Conservation (phyloP, 768 basidiomycete genomes). For the Harrya chromipes region DNA sequence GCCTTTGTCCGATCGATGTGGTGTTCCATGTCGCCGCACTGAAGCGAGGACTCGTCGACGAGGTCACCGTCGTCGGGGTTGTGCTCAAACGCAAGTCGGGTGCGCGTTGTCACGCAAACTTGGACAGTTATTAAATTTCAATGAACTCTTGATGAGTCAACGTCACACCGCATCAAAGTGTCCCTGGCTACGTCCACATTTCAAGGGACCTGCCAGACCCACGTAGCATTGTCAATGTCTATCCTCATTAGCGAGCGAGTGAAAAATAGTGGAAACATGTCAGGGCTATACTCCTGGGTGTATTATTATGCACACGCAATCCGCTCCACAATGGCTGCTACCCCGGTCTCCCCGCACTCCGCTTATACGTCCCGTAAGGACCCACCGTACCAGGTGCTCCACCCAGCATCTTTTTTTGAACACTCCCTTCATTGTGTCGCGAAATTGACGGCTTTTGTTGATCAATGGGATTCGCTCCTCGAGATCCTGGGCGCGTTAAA, state of each 20-base stretch:
- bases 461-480: slow-evolving; percentile 8
- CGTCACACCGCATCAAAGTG: too few relatives aligned
- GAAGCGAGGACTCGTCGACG: too few relatives aligned
- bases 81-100: too few relatives aligned
- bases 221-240: background rate
- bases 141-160: too few relatives aligned
- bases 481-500: background rate
- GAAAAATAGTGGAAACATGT: too few relatives aligned
- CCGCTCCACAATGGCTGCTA: slow-evolving; percentile 2
- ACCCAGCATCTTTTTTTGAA: slow-evolving; percentile 29
- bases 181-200: too few relatives aligned
- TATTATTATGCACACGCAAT: too few relatives aligned
- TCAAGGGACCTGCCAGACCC: too few relatives aligned
- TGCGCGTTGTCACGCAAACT: background rate
- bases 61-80: background rate
- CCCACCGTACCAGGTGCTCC: slow-evolving; percentile 38
- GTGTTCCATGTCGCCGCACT: background rate
- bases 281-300: too few relatives aligned
- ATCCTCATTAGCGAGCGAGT: too few relatives aligned
- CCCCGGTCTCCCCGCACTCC: slow-evolving; percentile 20
- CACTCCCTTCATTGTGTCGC: slow-evolving; percentile 10
- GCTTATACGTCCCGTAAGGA: slow-evolving; percentile 44
- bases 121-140: too few relatives aligned
- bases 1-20: slow-evolving; percentile 26
- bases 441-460: slow-evolving; percentile 12